Conservation (phyloP, 1,284 basidiomycete genomes). For the Takashimella koratensis region DNA sequence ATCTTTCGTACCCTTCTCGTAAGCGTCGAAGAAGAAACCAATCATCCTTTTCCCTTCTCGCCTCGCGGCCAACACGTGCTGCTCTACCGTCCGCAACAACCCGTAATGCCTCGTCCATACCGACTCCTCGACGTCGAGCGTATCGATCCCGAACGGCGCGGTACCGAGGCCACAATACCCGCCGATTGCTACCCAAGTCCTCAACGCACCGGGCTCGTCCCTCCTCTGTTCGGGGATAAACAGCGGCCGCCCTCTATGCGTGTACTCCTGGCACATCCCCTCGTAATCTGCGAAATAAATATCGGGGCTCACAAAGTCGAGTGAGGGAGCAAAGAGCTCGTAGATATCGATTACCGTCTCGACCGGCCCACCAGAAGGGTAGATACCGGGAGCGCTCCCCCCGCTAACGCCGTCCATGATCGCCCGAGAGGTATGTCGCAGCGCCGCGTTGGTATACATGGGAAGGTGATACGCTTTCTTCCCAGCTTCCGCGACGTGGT, state of each 20-base stretch:
- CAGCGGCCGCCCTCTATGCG: slow-evolving; percentile 9
- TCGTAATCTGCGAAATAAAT: slow-evolving; percentile 14
- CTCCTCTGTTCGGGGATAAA: slow-evolving; percentile 18
- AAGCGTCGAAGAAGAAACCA: slow-evolving; percentile 17
- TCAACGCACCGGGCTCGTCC: slow-evolving; percentile 11
- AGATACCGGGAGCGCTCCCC: slow-evolving; percentile 10
- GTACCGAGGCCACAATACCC: slow-evolving; percentile 7
- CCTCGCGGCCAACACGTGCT: slow-evolving; percentile 4
- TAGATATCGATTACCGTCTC: slow-evolving; percentile 12
- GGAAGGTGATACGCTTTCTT: slow-evolving; percentile 11
- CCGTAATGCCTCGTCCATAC: slow-evolving; percentile 6
- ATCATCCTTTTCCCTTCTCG: neutral
- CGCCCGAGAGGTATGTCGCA: neutral
- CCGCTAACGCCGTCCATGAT: slow-evolving; percentile 1
- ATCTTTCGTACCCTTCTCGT: slow-evolving; percentile 3
- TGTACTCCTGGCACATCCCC: slow-evolving; percentile 6
- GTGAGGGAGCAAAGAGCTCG: slow-evolving; percentile 3
- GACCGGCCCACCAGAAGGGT: slow-evolving; percentile 17
- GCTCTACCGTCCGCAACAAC: slow-evolving; percentile 4
- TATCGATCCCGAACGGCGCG: slow-evolving; percentile 15
- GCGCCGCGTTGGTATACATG: slow-evolving; percentile 13
- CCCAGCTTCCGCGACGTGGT: slow-evolving; percentile 9
- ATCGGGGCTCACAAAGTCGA: slow-evolving; percentile 6
- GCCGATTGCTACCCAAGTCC: slow-evolving; percentile 19
- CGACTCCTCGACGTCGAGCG: neutral